Evolutionary conservation across 1,284 basidiomycete genomes (phyloP), one percentile per base, ranked within the genome.

Genomic region (Ceratobasidium sp.): DNA sequence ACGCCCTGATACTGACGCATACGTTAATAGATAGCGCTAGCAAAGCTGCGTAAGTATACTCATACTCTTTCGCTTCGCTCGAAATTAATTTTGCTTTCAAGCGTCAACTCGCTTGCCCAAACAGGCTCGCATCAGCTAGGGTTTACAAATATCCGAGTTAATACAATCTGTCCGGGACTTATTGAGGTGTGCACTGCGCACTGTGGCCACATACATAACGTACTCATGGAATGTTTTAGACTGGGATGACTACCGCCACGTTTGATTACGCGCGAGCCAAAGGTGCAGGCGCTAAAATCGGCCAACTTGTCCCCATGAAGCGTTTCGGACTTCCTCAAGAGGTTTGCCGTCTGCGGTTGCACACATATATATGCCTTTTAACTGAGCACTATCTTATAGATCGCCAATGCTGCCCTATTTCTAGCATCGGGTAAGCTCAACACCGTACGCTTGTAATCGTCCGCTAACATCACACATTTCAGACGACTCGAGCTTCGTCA

Each of bases 401-500:
- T 98, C 77, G 96, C 95, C 1, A 92, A 94, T 79, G 91, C 91
- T 46, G 94, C 93, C 0, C 86, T 96, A 23, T 98, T 97, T 87
- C 87, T 98, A 63, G 96, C 95, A 15, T 95, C 94, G 61, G 95
- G 95, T 94, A 83, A 84, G 89, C 81, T 58, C 20, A 51, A 61
- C n/a, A 63, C 28, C 26, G 66, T 33, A 33, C 39, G 46, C 9
- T 58, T 20, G 9, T 12, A 13, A 28, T 12, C 55, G 26, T 77
- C n/a, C 83, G 73, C 69, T 80, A 9, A 26, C 51, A n/a, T 9
- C 40, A 53, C 67, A 18, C 53, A 68, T 71, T 66, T 4, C 80
- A 94, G 96, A 97, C 82, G 95, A 96, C 79, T 92, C 95, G 1
- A 96, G 95, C 83, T 97, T 97, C 84, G 91, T 98, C 77, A 98